Evolutionary conservation across 768 basidiomycete species (phyloP).

Genomic region (Tylopilus vinaceipallidus): DNA sequence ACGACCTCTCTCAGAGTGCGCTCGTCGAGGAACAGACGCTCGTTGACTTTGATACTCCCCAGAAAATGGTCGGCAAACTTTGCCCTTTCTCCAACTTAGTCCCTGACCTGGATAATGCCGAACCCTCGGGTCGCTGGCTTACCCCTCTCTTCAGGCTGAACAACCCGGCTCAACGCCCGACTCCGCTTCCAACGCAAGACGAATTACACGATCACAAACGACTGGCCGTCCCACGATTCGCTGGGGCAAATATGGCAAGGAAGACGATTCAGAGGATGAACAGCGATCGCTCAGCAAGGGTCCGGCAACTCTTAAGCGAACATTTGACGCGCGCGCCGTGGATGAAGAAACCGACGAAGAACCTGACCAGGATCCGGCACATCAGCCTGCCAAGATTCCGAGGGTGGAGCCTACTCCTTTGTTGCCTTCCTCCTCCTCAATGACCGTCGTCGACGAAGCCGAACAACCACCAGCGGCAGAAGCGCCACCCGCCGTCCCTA

Average conservation of each 20-base stretch:
- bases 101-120: conserved; percentile 30
- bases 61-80: conserved; percentile 32
- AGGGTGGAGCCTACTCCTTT: conserved; percentile 27
- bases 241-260: conserved; percentile 33
- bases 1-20: conserved; percentile 4
- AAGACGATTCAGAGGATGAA: conserved; percentile 30
- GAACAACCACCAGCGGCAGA: conserved; percentile 13
- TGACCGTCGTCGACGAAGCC: conserved; percentile 28
- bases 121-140: conserved; percentile 24
- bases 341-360: conserved; percentile 36
- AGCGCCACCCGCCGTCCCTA: conserved; percentile 4
- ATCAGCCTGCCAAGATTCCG: conserved; percentile 28
- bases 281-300: conserved; percentile 12
- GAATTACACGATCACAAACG: conserved; percentile 35
- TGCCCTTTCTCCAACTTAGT: conserved; percentile 29
- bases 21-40: conserved; percentile 23
- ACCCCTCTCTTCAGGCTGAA: conserved; percentile 26
- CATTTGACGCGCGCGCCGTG: conserved; percentile 35
- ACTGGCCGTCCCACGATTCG: conserved; percentile 34
- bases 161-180: conserved; percentile 22
- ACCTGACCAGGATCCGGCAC: conserved; percentile 14
- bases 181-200: conserved; percentile 21
- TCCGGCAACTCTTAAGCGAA: conserved; percentile 29
- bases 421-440: conserved; percentile 27
- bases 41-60: conserved; percentile 22